These are phyloP conservation scores for Botrytis elliptica DNA, from an alignment of 2,329 filamentous ascomycete species.

Conservation along the genomic window DNA sequence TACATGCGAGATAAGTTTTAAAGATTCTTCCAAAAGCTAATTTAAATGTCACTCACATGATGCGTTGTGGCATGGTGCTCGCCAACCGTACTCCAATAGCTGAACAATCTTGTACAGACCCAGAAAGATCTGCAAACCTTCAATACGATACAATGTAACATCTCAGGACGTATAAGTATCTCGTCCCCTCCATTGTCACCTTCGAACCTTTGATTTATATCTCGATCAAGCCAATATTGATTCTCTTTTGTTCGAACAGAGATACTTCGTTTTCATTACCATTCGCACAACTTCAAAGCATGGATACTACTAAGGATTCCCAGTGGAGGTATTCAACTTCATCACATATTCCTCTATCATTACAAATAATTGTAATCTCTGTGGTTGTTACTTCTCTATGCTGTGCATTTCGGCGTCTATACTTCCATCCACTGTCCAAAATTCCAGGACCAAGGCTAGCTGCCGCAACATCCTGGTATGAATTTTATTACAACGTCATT, in stretches of 20 bases:
- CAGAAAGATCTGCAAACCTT: neutral
- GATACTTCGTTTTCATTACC: neutral
- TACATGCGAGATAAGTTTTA: neutral
- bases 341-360: neutral
- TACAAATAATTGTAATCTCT: neutral
- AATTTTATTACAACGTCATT: constrained; percentile 2
- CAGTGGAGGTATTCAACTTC: neutral
- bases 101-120: neutral
- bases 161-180: neutral
- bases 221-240: neutral
- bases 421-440: neutral
- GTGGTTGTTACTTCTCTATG: neutral
- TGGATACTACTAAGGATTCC: neutral
- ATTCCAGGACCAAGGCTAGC: neutral
- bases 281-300: neutral
- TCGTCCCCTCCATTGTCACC: neutral
- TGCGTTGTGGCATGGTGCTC: neutral
- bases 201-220: neutral
- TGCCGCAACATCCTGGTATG: constrained; percentile 5
- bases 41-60: neutral
- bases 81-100: neutral
- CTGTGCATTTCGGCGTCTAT: neutral
- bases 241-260: neutral
- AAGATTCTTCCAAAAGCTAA: neutral
- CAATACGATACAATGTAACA: neutral